Conservation (phyloP, 108 stramenopile species). For the Cyclotella choctawhatcheeana region DNA sequence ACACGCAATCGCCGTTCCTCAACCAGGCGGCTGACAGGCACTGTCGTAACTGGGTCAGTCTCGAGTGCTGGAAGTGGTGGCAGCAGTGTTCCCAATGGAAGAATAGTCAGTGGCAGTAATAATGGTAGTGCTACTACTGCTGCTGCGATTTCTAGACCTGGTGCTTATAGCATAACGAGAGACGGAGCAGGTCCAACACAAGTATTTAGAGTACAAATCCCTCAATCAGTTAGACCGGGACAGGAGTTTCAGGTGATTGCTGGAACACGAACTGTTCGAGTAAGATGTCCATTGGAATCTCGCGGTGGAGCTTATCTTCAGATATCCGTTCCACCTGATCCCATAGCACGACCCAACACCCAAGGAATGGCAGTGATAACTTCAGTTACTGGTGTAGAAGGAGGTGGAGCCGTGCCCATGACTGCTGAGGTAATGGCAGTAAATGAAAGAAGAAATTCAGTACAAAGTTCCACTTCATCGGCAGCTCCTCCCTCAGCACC, state of each 20-base stretch:
- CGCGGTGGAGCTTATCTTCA: conserved; percentile 81
- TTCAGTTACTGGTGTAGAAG: conserved; percentile 44
- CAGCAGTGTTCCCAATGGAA: neutral
- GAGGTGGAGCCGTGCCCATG: conserved; percentile 73
- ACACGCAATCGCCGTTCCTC: conserved; percentile 19
- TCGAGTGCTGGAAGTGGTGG: neutral
- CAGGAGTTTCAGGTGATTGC: conserved; percentile 79
- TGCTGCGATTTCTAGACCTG: conserved; percentile 16
- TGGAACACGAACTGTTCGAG: conserved; percentile 64
- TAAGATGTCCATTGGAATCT: conserved; percentile 75
- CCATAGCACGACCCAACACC: conserved; percentile 48
- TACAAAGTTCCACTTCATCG: conserved; percentile 34
- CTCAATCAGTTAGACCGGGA: conserved; percentile 67
- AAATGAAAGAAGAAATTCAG: conserved; percentile 45
- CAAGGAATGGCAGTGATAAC: conserved; percentile 70
- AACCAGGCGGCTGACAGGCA: neutral
- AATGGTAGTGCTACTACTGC: neutral
- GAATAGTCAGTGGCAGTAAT: neutral
- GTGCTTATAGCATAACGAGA: conserved; percentile 35
- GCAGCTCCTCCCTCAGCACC: conserved; percentile 24
- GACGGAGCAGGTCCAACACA: conserved; percentile 66
- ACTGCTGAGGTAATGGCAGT: conserved; percentile 56
- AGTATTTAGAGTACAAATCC: conserved; percentile 86
- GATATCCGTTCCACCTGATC: conserved; percentile 85
- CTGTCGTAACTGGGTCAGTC: neutral